Conservation (phyloP, 1,284 basidiomycete genomes). For the Pyrrhoderma noxium region DNA sequence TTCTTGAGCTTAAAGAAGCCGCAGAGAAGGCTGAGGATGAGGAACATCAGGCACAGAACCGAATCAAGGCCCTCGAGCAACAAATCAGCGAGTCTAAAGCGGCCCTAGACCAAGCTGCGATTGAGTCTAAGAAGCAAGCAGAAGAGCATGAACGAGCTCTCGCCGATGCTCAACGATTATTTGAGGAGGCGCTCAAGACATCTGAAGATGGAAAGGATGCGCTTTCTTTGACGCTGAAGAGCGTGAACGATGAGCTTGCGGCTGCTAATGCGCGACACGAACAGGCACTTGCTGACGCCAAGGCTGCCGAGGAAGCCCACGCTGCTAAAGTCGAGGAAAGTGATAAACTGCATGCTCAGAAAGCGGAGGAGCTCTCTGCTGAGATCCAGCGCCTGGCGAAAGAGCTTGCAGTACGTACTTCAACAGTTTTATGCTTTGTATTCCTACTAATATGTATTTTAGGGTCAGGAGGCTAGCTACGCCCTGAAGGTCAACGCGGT, state of each 20-base stretch:
- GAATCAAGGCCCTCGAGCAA: conserved; percentile 45
- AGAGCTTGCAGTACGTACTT: conserved; percentile 51
- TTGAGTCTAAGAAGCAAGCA: conserved; percentile 47
- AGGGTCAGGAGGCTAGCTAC: conserved; percentile 63
- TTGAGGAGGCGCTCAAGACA: conserved; percentile 40
- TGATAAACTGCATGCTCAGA: conserved; percentile 39
- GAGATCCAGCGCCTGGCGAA: conserved; percentile 48
- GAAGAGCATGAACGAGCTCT: conserved; percentile 36
- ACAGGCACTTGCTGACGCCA: conserved; percentile 38
- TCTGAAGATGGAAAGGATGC: conserved; percentile 36
- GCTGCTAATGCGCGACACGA: conserved; percentile 41
- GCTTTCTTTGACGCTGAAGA: conserved; percentile 38
- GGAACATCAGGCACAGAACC: conserved; percentile 38
- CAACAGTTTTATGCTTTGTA: conserved; percentile 4
- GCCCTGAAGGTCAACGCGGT: conserved; percentile 57
- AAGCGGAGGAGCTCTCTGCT: conserved; percentile 50
- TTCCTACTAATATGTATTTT: not conserved
- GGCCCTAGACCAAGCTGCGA: conserved; percentile 42
- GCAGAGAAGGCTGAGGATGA: conserved; percentile 61
- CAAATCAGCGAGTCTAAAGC: conserved; percentile 41
- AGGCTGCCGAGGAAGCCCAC: conserved; percentile 40
- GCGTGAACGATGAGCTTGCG: conserved; percentile 40
- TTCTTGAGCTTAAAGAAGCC: conserved; percentile 68
- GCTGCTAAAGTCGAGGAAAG: conserved; percentile 41
- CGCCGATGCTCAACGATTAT: conserved; percentile 36